phyloP scores from a whole-genome alignment of 768 basidiomycete genomes.

The Boletellus emodensis region DNA sequence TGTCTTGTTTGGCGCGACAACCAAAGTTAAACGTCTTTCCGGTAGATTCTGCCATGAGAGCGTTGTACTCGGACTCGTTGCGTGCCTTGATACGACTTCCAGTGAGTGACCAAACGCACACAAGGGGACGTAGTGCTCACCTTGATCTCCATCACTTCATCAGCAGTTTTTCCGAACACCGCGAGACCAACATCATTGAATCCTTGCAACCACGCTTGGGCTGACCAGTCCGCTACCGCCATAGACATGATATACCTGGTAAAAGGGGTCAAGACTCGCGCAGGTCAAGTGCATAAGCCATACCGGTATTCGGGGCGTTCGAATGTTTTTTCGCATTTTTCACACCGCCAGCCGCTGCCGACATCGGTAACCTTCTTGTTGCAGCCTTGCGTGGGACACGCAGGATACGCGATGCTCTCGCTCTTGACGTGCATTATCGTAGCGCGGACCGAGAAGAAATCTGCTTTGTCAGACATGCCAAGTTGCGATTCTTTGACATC shows the following conservation, averaged over 20 bases:
- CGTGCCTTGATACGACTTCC: slow-evolving; percentile 41
- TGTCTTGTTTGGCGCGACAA: slow-evolving; percentile 84
- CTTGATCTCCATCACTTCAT: slow-evolving; percentile 73
- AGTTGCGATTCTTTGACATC: slow-evolving; percentile 77
- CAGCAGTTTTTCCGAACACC: slow-evolving; percentile 74
- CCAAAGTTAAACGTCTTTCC: slow-evolving; percentile 77
- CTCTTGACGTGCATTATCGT: slow-evolving; percentile 85
- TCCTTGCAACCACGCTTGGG: slow-evolving; percentile 88
- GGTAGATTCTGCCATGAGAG: slow-evolving; percentile 56
- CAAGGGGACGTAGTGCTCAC: slow-evolving; percentile 31
- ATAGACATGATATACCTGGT: slow-evolving; percentile 75
- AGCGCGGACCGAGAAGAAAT: slow-evolving; percentile 76
- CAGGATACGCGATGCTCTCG: slow-evolving; percentile 83
- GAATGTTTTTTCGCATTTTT: slow-evolving; percentile 74
- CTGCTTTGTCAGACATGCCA: slow-evolving; percentile 71
- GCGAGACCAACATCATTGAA: slow-evolving; percentile 88
- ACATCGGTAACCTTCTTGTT: slow-evolving; percentile 84
- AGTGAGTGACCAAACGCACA: neutral
- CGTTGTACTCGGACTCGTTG: slow-evolving; percentile 55
- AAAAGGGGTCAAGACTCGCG: neutral
- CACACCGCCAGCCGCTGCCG: slow-evolving; percentile 81
- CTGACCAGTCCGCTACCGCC: slow-evolving; percentile 86
- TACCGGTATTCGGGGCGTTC: slow-evolving; percentile 78
- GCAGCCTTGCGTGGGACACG: slow-evolving; percentile 76
- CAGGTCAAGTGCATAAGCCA: slow-evolving; percentile 19